Base-by-base conservation (phyloP, 2,329 filamentous ascomycete genomes). In the Fusarium sp. region DNA sequence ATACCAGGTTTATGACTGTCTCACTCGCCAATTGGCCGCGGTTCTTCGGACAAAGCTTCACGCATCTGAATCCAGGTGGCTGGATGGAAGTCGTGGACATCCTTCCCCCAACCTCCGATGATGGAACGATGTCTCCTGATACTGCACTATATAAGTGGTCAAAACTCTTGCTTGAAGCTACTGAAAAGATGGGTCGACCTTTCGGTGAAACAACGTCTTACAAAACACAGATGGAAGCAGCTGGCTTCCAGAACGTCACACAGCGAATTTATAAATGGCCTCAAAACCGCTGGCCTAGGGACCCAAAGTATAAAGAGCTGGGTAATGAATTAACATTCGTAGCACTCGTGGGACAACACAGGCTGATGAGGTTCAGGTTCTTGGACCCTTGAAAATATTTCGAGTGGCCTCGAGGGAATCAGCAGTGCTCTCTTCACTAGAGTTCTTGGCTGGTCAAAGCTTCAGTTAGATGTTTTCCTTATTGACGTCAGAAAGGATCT, bases 181-280 rank as follows among this genome's bases (percentile, higher is more conserved):
- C 74, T 14, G 56, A 46, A 14, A 78, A 75, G 18, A 57, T 80
- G 8, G 78, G 78, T 1, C 75, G 80, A 7, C 73, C 76, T 3
- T 66, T 80, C 12, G 58, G 58, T n/a, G 75, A 68, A 13, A 76
- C 73, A 0, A 61, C 69, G 17, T 53, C 63, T 7, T 67, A 64
- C 6, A 76, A 74, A 42, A 22, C 57, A 20, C 80, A 82, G 50
- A 79, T 89, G 59, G 76, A 78, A 13, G 83, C 84, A 12, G 85
- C 84, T 1, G 88, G 88, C 1, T 89, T 89, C 68, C 77, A 79
- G 44, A 80, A 88, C 63, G 82, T 90, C 0, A 75, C 76, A 0
- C 83, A 87, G 69, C 77, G 80, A 9, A 74, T 83, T 15, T 85
- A 80, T 73, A 84, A 84, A 73, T 83, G 86, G 77, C 86, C 86